Evolutionary conservation across 768 basidiomycete genomes (phyloP), one percentile per base, ranked within the genome.

Genomic region (Lentinula raphanica): DNA sequence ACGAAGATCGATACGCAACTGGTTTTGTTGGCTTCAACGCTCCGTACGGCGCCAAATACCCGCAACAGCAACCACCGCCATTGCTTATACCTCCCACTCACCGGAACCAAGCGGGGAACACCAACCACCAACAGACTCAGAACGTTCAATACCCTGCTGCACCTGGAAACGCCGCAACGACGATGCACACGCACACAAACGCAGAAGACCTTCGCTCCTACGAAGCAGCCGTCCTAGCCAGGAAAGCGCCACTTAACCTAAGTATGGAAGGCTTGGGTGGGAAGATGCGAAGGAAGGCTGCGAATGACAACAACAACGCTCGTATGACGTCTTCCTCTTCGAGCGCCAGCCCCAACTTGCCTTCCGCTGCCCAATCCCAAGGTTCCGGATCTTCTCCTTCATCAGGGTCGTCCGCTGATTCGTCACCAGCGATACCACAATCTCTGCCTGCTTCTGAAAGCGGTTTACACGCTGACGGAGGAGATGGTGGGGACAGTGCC

Each of bases 181-280:
- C n/a, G n/a, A n/a, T n/a, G n/a, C n/a, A n/a, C n/a, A n/a, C 76
- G 42, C 77, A 81, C 54, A 77, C 67, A 6, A 72, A 74, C 38
- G 65, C 74, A 42, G 89, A 92, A 13, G 89, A 91, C 63, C 62
- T 92, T 60, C 74, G 79, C 59, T 81, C 81, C 58, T 92, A 92
- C 58, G 86, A 90, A 66, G 87, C 86, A 40, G 90, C 90, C 3
- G 84, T 91, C 15, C 69, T 89, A 54, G 88, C 89, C 31, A 75
- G 87, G 53, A 85, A 79, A 65, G 76, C 87, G 21, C 80, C 85
- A 1, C 78, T 81, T 58, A 79, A 74, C 58, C 68, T 90, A 39
- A 86, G 80, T 62, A 69, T 88, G 27, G 76, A 78, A 12, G 79
- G 81, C 48, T 75, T 74, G 0, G 51, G 51, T 2, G 51, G 35